Evolutionary conservation across 1,139 yeast species (phyloP).

Genomic region (Candida sp.): DNA sequence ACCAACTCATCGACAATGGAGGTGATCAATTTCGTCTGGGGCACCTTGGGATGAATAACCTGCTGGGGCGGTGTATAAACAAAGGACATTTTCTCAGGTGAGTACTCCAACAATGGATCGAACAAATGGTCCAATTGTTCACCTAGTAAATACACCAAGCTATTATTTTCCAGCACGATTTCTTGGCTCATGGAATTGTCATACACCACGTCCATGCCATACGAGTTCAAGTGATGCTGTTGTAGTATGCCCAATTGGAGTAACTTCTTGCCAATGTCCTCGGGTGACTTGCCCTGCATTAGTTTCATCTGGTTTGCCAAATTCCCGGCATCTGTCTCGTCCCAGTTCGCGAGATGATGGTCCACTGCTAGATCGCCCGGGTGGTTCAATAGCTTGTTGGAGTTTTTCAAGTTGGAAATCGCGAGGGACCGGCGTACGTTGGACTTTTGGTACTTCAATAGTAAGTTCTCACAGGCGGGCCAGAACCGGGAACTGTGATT

Average conservation of each 20-base stretch:
- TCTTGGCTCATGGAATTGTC: slow-evolving; percentile 40
- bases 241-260: slow-evolving; percentile 63
- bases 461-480: slow-evolving; percentile 78
- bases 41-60: slow-evolving; percentile 7
- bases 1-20: slow-evolving; percentile 71
- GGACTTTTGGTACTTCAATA: slow-evolving; percentile 51
- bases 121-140: slow-evolving; percentile 78
- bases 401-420: slow-evolving; percentile 70
- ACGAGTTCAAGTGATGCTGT: slow-evolving; percentile 55
- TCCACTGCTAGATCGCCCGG: slow-evolving; percentile 21
- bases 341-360: slow-evolving; percentile 42
- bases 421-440: slow-evolving; percentile 80
- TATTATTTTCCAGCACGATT: slow-evolving; percentile 66
- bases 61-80: slow-evolving; percentile 49
- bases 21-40: slow-evolving; percentile 23
- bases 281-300: slow-evolving; percentile 51
- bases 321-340: slow-evolving; percentile 83
- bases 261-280: slow-evolving; percentile 57
- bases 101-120: slow-evolving; percentile 88
- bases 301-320: slow-evolving; percentile 66
- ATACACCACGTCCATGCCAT: slow-evolving; percentile 77
- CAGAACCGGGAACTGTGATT: slow-evolving; percentile 68
- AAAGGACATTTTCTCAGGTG: slow-evolving; percentile 84
- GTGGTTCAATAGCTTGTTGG: slow-evolving; percentile 52
- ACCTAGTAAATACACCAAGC: slow-evolving; percentile 75